Evolutionary conservation across 495 filamentous ascomycete genomes (phyloP).

Genomic region (Xanthoparmelia taractica): DNA sequence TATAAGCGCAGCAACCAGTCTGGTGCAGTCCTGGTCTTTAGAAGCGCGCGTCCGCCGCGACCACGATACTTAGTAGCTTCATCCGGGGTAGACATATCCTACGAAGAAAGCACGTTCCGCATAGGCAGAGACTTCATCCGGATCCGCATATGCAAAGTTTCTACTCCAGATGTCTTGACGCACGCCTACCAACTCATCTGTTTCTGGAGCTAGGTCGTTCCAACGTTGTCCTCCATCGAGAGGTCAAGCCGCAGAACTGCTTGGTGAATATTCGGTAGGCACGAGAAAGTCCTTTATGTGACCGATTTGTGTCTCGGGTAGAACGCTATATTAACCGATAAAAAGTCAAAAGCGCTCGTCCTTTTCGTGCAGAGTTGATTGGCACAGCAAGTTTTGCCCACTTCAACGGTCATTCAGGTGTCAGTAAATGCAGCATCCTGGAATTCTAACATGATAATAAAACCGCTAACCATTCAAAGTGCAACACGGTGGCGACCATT

Average conservation of each 20-base stretch:
- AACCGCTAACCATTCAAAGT: background rate
- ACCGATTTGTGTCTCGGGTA: background rate
- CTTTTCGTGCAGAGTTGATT: background rate
- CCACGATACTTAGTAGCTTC: no score
- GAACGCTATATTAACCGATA: background rate
- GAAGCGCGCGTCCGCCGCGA: no score
- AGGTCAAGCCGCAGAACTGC: constrained; percentile 75
- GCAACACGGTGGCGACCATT: background rate
- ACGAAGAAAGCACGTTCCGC: no score
- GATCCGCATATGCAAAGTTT: no score
- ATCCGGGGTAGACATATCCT: no score
- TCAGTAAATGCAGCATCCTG: background rate
- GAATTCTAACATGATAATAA: no score
- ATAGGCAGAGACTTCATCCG: no score
- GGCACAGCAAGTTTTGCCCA: background rate
- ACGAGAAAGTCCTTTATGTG: constrained; percentile 27
- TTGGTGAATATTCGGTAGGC: constrained; percentile 74
- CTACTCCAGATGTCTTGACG: background rate
- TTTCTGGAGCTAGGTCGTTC: constrained; percentile 25
- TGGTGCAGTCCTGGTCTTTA: no score
- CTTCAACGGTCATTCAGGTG: background rate
- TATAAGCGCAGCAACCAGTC: no score
- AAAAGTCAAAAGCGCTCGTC: background rate
- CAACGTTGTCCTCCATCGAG: constrained; percentile 41
- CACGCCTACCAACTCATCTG: background rate